A percentile compares a stretch with the other conserved stretches of the same genome.
phyloP scores from a whole-genome alignment of 352 stramenopile genomes.

The Phytophthora fragariaefolia region DNA sequence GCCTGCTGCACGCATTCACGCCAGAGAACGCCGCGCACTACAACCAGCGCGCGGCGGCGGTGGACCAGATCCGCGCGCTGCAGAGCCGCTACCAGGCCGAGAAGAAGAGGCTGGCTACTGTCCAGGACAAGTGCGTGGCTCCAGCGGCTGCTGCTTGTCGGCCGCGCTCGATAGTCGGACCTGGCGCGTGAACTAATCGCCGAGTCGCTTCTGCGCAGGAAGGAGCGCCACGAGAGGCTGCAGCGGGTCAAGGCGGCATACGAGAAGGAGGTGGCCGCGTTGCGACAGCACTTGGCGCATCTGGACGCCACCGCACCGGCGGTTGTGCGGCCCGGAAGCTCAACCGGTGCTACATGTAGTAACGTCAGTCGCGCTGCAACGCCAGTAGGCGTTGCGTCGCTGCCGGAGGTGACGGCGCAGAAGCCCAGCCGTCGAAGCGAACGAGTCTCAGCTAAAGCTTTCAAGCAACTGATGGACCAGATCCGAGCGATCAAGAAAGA shows the following conservation, averaged over 20 bases:
- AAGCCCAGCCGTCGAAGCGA: not conserved
- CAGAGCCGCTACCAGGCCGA: constrained; percentile 47
- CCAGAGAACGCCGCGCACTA: constrained; percentile 43
- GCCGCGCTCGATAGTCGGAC: not conserved
- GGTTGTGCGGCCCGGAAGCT: constrained; percentile 24
- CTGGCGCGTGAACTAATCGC: not conserved
- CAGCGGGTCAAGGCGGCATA: constrained; percentile 45
- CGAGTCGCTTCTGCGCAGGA: constrained; percentile 36
- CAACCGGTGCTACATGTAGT: not conserved
- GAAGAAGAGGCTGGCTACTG: constrained; percentile 52
- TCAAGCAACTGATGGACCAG: constrained; percentile 52
- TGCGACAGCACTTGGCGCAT: constrained; percentile 39
- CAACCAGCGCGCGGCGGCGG: constrained; percentile 42
- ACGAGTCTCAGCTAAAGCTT: constrained; percentile 26
- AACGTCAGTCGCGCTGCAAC: constrained; percentile 12
- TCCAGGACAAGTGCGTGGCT: constrained; percentile 60
- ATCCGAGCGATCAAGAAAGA: constrained; percentile 51
- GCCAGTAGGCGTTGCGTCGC: constrained; percentile 12
- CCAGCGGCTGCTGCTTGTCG: not conserved
- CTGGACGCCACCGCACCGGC: constrained; percentile 30
- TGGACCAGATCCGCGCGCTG: constrained; percentile 43
- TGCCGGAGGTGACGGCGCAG: constrained; percentile 20
- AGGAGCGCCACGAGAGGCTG: constrained; percentile 51
- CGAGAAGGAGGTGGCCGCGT: constrained; percentile 27
- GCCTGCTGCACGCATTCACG: constrained; percentile 7